phyloP scores from a whole-genome alignment of 805 yeast species.

The Candida manassasensis region DNA sequence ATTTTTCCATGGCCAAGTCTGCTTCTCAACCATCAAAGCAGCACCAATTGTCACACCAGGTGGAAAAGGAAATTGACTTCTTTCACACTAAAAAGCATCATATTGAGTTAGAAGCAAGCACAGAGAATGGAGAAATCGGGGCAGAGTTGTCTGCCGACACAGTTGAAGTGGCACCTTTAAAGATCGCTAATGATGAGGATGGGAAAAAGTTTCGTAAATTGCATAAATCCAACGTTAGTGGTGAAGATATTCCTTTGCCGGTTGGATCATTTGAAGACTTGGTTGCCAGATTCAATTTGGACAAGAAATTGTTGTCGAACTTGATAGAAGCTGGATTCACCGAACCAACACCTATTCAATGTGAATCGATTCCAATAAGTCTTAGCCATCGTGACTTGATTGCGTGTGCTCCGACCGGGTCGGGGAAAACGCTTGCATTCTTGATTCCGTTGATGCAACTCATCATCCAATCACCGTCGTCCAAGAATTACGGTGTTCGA shows the following conservation, averaged over 20 bases:
- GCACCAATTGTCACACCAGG: conserved; percentile 41
- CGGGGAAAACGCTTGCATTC: conserved; percentile 94
- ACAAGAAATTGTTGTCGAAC: conserved; percentile 54
- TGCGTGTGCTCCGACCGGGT: conserved; percentile 97
- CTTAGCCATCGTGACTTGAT: conserved; percentile 69
- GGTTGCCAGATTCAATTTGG: conserved; percentile 60
- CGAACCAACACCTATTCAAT: conserved; percentile 90
- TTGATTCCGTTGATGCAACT: conserved; percentile 74
- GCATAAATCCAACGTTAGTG: conserved; percentile 67
- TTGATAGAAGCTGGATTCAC: conserved; percentile 65
- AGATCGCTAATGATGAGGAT: conserved; percentile 50
- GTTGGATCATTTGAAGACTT: conserved; percentile 86
- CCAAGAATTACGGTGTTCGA: conserved; percentile 49
- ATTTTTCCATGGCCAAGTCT: conserved; percentile 6
- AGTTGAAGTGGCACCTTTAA: conserved; percentile 29
- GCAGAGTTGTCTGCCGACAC: conserved; percentile 24
- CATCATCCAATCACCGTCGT: conserved; percentile 20
- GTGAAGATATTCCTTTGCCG: conserved; percentile 86
- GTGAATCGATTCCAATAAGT: conserved; percentile 79
- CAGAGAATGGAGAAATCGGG: conserved; percentile 19
- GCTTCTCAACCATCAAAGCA: conserved; percentile 33
- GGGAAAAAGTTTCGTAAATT: conserved; percentile 58
- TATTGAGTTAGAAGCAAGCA: conserved; percentile 15
- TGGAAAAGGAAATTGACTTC: conserved; percentile 77
- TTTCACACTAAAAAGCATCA: conserved; percentile 55